phyloP scores from a whole-genome alignment of 2,329 filamentous ascomycete species.

The Didymella pomorum region DNA sequence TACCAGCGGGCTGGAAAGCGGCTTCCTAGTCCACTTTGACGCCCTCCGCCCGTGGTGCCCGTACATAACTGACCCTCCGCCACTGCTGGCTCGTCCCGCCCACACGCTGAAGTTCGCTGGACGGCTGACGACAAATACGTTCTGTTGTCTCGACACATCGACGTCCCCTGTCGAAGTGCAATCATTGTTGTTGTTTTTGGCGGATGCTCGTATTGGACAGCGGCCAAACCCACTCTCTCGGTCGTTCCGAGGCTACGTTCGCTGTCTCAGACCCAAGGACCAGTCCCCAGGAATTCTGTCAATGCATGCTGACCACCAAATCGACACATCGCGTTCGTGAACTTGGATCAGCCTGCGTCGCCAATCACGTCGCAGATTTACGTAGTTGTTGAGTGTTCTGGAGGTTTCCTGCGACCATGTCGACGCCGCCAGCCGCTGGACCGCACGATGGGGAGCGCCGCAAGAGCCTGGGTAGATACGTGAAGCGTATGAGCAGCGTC shows the following conservation, averaged over 20 bases:
- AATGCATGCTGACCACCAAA: slow-evolving; percentile 21
- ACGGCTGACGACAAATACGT: slow-evolving; percentile 12
- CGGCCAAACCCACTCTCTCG: slow-evolving; percentile 30
- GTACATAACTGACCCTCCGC: slow-evolving; percentile 35
- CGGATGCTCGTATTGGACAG: slow-evolving; percentile 12
- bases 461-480: slow-evolving; percentile 49
- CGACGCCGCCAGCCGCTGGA: slow-evolving; percentile 30
- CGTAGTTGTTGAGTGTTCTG: slow-evolving; percentile 4
- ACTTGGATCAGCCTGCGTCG: slow-evolving; percentile 22
- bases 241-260: slow-evolving; percentile 37
- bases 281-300: slow-evolving; percentile 28
- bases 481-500: slow-evolving; percentile 52
- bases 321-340: slow-evolving; percentile 38
- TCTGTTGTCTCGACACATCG: slow-evolving; percentile 3
- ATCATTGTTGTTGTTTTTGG: slow-evolving; percentile 6
- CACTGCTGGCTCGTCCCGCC: slow-evolving; percentile 24
- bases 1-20: slow-evolving; percentile 39
- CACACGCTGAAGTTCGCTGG: slow-evolving; percentile 22
- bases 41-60: slow-evolving; percentile 20
- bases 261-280: slow-evolving; percentile 42
- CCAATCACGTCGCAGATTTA: slow-evolving; percentile 8
- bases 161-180: not conserved
- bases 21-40: slow-evolving; percentile 29
- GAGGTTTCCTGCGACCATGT: slow-evolving; percentile 33
- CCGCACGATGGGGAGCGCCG: slow-evolving; percentile 40